These are phyloP conservation scores for Umbelopsis sp. DNA, from an alignment of 371 early-diverging fungal genomes.

Conservation along the genomic window DNA sequence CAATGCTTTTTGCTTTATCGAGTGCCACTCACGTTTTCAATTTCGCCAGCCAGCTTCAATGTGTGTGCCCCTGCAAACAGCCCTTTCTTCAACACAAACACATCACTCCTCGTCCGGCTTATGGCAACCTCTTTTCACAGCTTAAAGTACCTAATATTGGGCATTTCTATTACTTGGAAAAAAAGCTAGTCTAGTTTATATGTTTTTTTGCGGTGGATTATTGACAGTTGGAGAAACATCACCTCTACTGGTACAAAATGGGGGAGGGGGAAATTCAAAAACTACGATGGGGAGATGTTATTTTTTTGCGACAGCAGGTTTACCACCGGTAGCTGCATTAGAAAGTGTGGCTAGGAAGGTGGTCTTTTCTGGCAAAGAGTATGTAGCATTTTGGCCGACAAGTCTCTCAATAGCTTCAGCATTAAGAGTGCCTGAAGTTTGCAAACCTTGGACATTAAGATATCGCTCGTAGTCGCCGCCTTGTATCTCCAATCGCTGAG, in stretches of 20 bases:
- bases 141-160: too few relatives aligned
- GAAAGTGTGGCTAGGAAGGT: conserved; percentile 39
- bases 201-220: not conserved
- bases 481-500: conserved; percentile 25
- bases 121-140: too few relatives aligned
- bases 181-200: too few relatives aligned
- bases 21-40: not conserved
- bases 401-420: conserved; percentile 28
- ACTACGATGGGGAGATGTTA: not conserved
- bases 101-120: too few relatives aligned
- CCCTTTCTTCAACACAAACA: too few relatives aligned
- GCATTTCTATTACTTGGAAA: too few relatives aligned
- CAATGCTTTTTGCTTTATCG: too few relatives aligned
- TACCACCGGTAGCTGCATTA: conserved; percentile 28
- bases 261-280: too few relatives aligned
- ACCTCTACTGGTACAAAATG: too few relatives aligned
- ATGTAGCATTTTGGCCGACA: conserved; percentile 44
- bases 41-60: not conserved
- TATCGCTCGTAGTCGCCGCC: conserved; percentile 42
- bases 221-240: too few relatives aligned
- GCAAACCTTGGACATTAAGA: conserved; percentile 27
- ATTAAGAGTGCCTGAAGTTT: conserved; percentile 27
- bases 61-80: too few relatives aligned
- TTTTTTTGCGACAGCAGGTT: conserved; percentile 25
- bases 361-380: conserved; percentile 40